Conservation (phyloP, 768 basidiomycete species). For the Tulasnella sp. region DNA sequence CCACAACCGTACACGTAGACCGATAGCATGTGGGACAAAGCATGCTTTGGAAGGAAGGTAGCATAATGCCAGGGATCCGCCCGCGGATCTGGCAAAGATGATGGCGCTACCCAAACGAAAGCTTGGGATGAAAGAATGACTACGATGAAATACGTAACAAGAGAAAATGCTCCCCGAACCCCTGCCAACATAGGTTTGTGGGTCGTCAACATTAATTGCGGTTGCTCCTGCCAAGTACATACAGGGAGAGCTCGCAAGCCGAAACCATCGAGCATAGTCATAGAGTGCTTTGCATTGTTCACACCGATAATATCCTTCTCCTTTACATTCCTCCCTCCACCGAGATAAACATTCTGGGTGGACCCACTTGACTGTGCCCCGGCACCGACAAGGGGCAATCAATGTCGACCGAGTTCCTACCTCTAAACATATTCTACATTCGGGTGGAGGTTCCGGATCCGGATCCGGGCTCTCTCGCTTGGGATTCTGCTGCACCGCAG, state of each 20-base stretch:
- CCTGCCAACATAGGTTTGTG: neutral
- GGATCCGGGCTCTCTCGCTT: neutral
- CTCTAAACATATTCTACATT: neutral
- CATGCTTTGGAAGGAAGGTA: neutral
- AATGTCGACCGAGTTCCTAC: neutral
- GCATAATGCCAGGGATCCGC: neutral
- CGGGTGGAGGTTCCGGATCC: neutral
- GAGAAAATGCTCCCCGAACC: neutral
- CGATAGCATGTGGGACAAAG: neutral
- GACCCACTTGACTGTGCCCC: neutral
- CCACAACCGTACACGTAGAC: conserved; percentile 1
- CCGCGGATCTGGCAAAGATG: neutral
- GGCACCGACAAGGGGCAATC: neutral
- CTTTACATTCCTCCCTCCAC: neutral
- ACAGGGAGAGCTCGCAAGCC: neutral
- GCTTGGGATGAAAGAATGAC: neutral
- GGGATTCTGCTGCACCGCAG: neutral
- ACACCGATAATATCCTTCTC: neutral
- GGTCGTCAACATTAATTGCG: neutral
- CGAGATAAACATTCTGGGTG: neutral
- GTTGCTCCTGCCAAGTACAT: neutral
- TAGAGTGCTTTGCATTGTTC: neutral
- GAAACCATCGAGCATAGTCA: conserved; percentile 6
- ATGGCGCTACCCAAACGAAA: neutral
- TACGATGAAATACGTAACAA: neutral